These are phyloP conservation scores for Auxenochlorella protothecoides DNA, from an alignment of 139 green algal species.

Conservation along the genomic window DNA sequence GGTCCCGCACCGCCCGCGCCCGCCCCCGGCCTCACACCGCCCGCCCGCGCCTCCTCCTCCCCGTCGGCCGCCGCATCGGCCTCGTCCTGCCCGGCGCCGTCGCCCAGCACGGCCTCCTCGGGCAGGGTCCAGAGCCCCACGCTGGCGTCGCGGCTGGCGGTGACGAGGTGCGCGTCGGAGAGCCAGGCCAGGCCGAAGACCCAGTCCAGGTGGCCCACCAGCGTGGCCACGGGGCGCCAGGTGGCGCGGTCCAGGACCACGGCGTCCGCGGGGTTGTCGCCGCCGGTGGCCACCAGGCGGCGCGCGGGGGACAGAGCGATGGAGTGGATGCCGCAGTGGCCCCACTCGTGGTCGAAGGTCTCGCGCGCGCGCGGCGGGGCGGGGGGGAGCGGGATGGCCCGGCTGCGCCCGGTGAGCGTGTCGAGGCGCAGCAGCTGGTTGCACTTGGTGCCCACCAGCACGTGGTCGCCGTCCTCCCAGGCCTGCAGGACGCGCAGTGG, in stretches of 20 bases:
- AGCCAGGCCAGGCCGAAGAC: conserved; percentile 60
- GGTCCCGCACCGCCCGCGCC: neutral
- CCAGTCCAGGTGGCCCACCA: conserved; percentile 58
- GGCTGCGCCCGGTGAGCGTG: neutral
- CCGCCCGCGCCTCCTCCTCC: no score
- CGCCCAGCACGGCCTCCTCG: neutral
- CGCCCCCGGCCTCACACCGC: neutral
- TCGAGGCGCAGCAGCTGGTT: conserved; percentile 44
- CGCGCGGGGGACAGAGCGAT: conserved; percentile 32
- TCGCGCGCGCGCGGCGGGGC: conserved; percentile 1
- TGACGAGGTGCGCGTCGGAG: conserved; percentile 41
- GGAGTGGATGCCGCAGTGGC: conserved; percentile 38
- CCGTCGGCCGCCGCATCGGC: no score
- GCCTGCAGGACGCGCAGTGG: conserved; percentile 10
- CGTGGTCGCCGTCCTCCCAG: conserved; percentile 33
- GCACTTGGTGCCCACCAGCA: conserved; percentile 59
- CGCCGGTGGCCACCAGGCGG: conserved; percentile 34
- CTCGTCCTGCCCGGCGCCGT: neutral
- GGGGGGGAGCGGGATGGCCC: conserved; percentile 9
- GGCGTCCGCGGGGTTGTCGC: conserved; percentile 27
- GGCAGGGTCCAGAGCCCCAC: conserved; percentile 21
- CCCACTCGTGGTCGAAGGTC: conserved; percentile 1
- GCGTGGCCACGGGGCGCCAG: neutral
- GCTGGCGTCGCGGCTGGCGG: conserved; percentile 22
- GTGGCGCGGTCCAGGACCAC: conserved; percentile 14